These are phyloP conservation scores for Globisporangium echinulatum DNA, from an alignment of 352 stramenopile genomes.

Conservation along the genomic window DNA sequence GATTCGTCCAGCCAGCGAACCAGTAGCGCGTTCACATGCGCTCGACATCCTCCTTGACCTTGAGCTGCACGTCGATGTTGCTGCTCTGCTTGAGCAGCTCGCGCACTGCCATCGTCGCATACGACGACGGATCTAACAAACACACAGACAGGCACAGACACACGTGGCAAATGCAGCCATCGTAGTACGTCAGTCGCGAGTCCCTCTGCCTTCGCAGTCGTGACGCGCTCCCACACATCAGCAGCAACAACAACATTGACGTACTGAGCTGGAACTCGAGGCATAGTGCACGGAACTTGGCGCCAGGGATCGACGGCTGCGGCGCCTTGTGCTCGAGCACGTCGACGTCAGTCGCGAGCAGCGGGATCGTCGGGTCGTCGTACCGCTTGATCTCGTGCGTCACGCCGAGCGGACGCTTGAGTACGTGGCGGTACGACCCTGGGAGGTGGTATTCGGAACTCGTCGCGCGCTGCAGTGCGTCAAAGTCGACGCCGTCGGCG, in stretches of 20 bases:
- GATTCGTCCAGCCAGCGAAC: no score
- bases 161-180: background rate
- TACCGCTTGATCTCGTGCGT: slow-evolving; percentile 91
- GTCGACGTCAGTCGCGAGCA: slow-evolving; percentile 94
- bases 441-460: slow-evolving; percentile 90
- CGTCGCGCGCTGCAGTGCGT: slow-evolving; percentile 46
- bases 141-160: background rate
- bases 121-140: slow-evolving; percentile 71
- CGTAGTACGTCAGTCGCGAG: background rate
- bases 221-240: background rate
- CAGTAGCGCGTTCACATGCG: background rate
- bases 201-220: background rate
- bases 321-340: slow-evolving; percentile 26
- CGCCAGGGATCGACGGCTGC: slow-evolving; percentile 49
- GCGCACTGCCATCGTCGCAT: slow-evolving; percentile 94
- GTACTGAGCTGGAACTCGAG: slow-evolving; percentile 76
- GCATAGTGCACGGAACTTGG: slow-evolving; percentile 60
- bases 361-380: slow-evolving; percentile 85
- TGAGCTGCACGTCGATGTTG: slow-evolving; percentile 49
- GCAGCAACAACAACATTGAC: slow-evolving; percentile 3
- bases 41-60: slow-evolving; percentile 13
- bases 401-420: slow-evolving; percentile 87
- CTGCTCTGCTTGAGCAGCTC: slow-evolving; percentile 95
- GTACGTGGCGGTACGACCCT: slow-evolving; percentile 91
- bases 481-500: slow-evolving; percentile 63